Conservation (phyloP, 345 rosid genomes). For the Pugionium dolabratum region DNA sequence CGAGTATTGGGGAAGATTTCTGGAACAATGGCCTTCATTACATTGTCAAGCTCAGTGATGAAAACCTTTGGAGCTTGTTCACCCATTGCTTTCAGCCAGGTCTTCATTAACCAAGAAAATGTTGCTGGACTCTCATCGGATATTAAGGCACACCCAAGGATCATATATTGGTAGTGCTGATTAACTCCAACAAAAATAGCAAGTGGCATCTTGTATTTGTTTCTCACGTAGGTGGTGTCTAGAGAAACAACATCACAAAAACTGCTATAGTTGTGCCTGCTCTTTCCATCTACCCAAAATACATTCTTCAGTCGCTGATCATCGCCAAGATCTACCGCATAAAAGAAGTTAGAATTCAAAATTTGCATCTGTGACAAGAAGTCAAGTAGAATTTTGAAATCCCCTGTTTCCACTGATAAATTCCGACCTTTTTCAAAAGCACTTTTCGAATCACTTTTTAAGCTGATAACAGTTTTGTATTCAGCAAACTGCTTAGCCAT, state of each 20-base stretch:
- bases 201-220: conserved; percentile 69
- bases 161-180: conserved; percentile 63
- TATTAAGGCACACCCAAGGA: conserved; percentile 67
- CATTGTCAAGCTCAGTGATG: conserved; percentile 55
- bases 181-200: conserved; percentile 65
- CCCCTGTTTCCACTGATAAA: conserved; percentile 54
- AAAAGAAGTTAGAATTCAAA: conserved; percentile 64
- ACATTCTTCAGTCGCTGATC: conserved; percentile 61
- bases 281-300: conserved; percentile 69
- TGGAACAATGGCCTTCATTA: conserved; percentile 46
- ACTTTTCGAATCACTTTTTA: conserved; percentile 44
- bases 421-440: conserved; percentile 55
- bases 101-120: conserved; percentile 63
- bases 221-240: conserved; percentile 56
- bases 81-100: conserved; percentile 69
- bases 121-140: conserved; percentile 61
- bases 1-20: conserved; percentile 52
- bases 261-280: conserved; percentile 58
- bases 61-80: conserved; percentile 62
- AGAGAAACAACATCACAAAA: conserved; percentile 67
- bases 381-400: conserved; percentile 52
- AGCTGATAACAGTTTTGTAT: conserved; percentile 58
- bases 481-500: conserved; percentile 75
- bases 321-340: conserved; percentile 61
- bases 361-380: conserved; percentile 52